Percentiles rank a stretch among this genome's conserved stretches.
Evolutionary conservation across 805 yeast genomes (phyloP).

Genomic region (Yamadazyma takamatsuzukensis): DNA sequence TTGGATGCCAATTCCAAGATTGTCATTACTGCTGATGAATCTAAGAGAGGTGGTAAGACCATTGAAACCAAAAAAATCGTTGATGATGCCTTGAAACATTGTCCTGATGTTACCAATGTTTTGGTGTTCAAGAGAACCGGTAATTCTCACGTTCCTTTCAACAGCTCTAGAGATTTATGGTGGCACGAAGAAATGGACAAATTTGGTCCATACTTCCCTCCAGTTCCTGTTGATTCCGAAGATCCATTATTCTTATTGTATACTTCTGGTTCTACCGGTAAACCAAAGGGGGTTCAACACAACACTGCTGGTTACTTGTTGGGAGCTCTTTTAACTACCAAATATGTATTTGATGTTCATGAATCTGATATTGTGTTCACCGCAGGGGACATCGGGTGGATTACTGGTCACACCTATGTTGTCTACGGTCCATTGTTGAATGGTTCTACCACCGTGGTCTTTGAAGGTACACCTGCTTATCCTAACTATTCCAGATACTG

Average conservation of each 20-base stretch:
- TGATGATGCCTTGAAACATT: constrained; percentile 81
- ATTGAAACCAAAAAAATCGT: constrained; percentile 91
- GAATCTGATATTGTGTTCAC: constrained; percentile 86
- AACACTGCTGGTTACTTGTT: constrained; percentile 91
- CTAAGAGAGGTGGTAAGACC: constrained; percentile 92
- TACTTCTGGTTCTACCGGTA: constrained; percentile 97
- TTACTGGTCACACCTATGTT: constrained; percentile 96
- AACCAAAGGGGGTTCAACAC: constrained; percentile 98
- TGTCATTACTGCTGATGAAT: constrained; percentile 92
- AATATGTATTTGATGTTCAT: constrained; percentile 91
- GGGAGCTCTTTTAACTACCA: constrained; percentile 89
- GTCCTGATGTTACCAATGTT: constrained; percentile 77
- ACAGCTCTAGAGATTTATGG: constrained; percentile 82
- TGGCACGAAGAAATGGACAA: constrained; percentile 89
- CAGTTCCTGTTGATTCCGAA: constrained; percentile 82
- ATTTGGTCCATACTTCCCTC: constrained; percentile 82
- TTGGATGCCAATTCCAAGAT: constrained; percentile 81
- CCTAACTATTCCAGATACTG: constrained; percentile 95
- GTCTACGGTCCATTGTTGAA: constrained; percentile 84
- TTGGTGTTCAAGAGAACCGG: constrained; percentile 90
- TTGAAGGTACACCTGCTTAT: constrained; percentile 97
- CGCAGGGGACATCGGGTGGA: constrained; percentile 99
- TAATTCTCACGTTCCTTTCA: constrained; percentile 64
- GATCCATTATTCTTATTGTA: constrained; percentile 94
- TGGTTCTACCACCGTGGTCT: constrained; percentile 90